A percentile compares a stretch with the other conserved stretches of the same genome.
Conservation (phyloP, 2,329 filamentous ascomycete genomes). For the Phialocephala subalpina region DNA sequence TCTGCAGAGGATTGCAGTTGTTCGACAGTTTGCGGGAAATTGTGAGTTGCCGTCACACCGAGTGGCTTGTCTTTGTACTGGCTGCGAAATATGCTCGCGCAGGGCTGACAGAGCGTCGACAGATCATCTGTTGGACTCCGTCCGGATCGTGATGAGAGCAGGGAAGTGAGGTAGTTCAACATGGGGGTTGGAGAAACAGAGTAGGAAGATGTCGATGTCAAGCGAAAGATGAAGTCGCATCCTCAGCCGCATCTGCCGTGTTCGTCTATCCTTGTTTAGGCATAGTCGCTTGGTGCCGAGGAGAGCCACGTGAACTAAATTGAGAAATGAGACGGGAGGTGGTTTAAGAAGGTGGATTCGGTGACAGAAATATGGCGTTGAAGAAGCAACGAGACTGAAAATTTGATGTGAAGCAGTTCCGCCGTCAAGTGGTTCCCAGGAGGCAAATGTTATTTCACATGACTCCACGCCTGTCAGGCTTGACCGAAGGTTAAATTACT, state of each 20-base stretch:
- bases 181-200: not conserved
- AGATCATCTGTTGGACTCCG: not conserved
- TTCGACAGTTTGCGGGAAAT: not conserved
- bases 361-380: no score
- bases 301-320: no score
- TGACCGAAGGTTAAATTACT: not conserved
- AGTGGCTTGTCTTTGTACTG: not conserved
- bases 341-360: not conserved
- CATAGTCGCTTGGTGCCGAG: no score
- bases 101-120: not conserved
- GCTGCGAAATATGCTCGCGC: not conserved
- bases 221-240: no score
- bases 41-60: not conserved
- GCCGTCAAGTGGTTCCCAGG: no score
- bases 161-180: not conserved
- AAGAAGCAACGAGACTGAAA: no score
- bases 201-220: not conserved
- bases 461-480: no score
- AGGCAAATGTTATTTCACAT: no score
- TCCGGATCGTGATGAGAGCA: not conserved
- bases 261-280: no score
- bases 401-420: no score
- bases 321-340: no score
- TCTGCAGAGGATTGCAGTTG: not conserved
- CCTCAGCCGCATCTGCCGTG: no score